Base-by-base conservation (phyloP, 208 protist genomes). In the Borovskyia barvae region DNA sequence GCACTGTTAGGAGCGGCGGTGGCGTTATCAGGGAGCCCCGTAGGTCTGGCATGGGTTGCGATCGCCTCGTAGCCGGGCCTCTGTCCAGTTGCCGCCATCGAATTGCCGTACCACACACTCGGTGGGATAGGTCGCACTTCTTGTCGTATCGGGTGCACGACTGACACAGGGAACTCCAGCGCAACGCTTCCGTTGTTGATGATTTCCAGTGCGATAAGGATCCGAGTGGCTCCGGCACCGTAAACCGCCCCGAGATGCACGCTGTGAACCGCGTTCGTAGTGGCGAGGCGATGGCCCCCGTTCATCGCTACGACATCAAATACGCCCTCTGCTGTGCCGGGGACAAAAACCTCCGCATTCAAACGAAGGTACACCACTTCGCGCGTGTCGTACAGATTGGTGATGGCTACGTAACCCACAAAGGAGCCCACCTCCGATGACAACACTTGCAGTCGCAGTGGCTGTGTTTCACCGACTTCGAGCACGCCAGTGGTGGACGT, bases 81-180 rank as follows among this genome's bases (percentile, higher is more conserved):
- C 11, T 14, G 11, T 54, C 11, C 49, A n/a, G n/a, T 32, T 7
- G 48, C 2, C 30, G 43, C 35, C 37, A 48, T 22, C 1, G 56
- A 22, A 48, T 6, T 75, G 35, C 54, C 40, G 48, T 70, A 42
- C 54, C 46, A 70, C n/a, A 40, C 30, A 11, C 37, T 56, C 29
- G 25, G 63, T n/a, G 41, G 60, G 14, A 81, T 66, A 30, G 75
- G 75, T 40, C 72, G 78, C 62, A 90, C 67, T 69, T 94, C 83
- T 42, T 87, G 71, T 14, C 80, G 82, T 55, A 95, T 84, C 19
- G 88, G 85, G 43, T 84, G 80, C 37, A 92, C 76, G 15, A 95
- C 88, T n/a, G 82, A 82, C 12, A 92, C 66, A 12, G 85, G 81
- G 50, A 95, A 95, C 75, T 95, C 85, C 26, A 95, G 69, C 12